Base-by-base conservation (phyloP, 2,329 filamentous ascomycete species). In the Fusarium sp. region DNA sequence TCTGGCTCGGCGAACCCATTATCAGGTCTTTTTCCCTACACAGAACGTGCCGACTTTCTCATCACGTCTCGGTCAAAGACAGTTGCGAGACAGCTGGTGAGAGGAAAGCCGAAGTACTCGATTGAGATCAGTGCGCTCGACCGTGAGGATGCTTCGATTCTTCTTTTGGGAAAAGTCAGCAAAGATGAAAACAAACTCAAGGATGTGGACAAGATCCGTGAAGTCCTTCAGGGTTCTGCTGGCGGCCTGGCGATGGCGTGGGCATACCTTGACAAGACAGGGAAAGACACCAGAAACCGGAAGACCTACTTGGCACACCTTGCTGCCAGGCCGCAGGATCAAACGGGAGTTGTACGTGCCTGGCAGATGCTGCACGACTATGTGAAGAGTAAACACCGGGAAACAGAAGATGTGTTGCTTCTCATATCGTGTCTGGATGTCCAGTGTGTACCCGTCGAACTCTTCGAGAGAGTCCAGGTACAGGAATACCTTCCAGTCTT, bases 391-490 rank as follows among this genome's bases (percentile, higher is more conserved):
- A 44, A 60, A 3, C 25, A 51, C 18, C 27, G 50, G 1, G 31
- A 51, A 11, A 42, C 40, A 1, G 57, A 16, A 20, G 51, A 64
- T 9, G 16, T 61, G 7, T 44, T 64, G 61, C 27, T 64, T n/a
- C 38, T 54, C 4, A 50, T 64, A 13, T 64, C 40, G 33, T 36
- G 49, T 20, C 29, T 64, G 20, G 33, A 61, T 6, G 61, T 64
- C 2, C 61, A 64, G 13, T 56, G 31, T 13, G 31, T 64, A 4
- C 61, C 61, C 14, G 9, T 33, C 36, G 23, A 38, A 31, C 38
- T 60, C 40, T 36, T 54, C 3, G 34, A 49, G 8, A 42, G 56
- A 18, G 29, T 14, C 18, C 23, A 64, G 23, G 13, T 31, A 4
- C 49, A 16, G 18, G 56, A 64, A 10, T 31, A 56, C 5, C 44